phyloP scores from a whole-genome alignment of 495 filamentous ascomycete genomes.

The Podospora didyma region DNA sequence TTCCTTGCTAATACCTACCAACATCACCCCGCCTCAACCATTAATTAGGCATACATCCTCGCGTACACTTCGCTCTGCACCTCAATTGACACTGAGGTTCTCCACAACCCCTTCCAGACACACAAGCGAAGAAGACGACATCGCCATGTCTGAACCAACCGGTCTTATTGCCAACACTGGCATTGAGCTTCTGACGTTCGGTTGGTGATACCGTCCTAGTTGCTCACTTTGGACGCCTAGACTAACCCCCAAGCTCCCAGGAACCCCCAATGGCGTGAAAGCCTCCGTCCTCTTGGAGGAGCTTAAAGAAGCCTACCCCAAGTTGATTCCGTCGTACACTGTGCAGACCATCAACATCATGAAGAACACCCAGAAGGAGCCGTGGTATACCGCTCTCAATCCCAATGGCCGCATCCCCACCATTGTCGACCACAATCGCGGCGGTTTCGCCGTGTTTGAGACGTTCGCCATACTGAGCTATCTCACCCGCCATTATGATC shows the following conservation, averaged over 20 bases:
- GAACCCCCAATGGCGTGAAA: slow-evolving; percentile 53
- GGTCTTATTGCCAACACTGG: slow-evolving; percentile 52
- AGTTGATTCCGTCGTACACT: slow-evolving; percentile 42
- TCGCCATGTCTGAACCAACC: slow-evolving; percentile 36
- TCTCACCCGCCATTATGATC: slow-evolving; percentile 71
- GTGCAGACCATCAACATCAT: slow-evolving; percentile 63
- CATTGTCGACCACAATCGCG: slow-evolving; percentile 63
- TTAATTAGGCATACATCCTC: no score
- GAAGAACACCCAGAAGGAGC: slow-evolving; percentile 74
- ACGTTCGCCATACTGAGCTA: slow-evolving; percentile 74
- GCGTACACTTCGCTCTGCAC: no score
- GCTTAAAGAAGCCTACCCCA: slow-evolving; percentile 52
- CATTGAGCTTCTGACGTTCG: slow-evolving; percentile 53
- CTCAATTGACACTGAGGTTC: no score
- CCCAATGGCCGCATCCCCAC: slow-evolving; percentile 88
- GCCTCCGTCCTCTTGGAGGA: slow-evolving; percentile 81
- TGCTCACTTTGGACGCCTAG: background rate
- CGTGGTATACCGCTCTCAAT: slow-evolving; percentile 60
- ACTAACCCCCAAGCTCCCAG: slow-evolving; percentile 4
- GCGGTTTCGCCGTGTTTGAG: slow-evolving; percentile 67
- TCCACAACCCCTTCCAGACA: background rate
- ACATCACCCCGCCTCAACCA: no score
- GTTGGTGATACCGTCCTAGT: slow-evolving; percentile 13
- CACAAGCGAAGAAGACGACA: background rate
- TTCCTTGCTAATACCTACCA: no score